phyloP scores from a whole-genome alignment of 1,284 basidiomycete genomes.

The Cutaneotrichosporon daszewskae region DNA sequence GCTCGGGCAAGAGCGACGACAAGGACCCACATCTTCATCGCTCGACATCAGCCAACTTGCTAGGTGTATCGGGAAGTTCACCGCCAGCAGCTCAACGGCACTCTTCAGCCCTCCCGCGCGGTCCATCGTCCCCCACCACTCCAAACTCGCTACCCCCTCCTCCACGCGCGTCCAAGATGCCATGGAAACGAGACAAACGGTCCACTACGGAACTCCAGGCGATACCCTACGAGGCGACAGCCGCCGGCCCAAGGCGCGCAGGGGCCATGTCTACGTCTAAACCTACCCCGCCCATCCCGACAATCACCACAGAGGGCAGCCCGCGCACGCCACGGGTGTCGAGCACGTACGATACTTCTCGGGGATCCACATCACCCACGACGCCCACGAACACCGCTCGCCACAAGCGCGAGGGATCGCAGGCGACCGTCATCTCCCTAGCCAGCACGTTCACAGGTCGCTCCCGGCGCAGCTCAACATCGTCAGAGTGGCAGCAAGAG shows the following conservation, averaged over 20 bases:
- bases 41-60: neutral
- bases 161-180: neutral
- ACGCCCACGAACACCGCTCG: neutral
- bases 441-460: slow-evolving; percentile 12
- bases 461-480: slow-evolving; percentile 3
- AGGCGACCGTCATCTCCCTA: slow-evolving; percentile 13
- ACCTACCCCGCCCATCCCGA: neutral
- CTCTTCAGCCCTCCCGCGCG: neutral
- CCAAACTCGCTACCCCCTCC: too few relatives aligned
- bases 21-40: too few relatives aligned
- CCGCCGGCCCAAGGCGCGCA: neutral
- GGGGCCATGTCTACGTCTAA: neutral
- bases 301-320: too few relatives aligned
- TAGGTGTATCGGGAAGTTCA: neutral
- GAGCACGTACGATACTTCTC: too few relatives aligned
- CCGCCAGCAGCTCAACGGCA: neutral
- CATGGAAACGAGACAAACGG: neutral
- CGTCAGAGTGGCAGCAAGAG: slow-evolving; percentile 12
- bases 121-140: neutral
- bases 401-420: slow-evolving; percentile 1
- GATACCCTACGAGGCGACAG: slow-evolving; percentile 1
- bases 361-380: neutral
- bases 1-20: slow-evolving; percentile 3
- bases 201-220: neutral
- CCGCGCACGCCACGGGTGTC: too few relatives aligned